Evolutionary conservation across 1,139 yeast genomes (phyloP), one percentile per base, ranked within the genome.

Genomic region (Diutina sp.): DNA sequence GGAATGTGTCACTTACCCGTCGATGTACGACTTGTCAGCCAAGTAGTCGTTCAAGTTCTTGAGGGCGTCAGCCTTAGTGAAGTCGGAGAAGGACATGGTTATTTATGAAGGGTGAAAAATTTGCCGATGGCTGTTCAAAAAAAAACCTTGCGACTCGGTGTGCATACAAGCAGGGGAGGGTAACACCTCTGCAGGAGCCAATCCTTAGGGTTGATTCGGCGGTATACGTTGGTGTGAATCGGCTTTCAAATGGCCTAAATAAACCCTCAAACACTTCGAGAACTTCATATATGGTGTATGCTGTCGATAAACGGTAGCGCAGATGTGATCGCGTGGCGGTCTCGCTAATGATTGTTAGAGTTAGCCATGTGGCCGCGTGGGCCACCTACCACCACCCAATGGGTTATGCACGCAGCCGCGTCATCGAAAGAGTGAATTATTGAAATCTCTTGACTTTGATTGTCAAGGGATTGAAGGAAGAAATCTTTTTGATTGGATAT

Each of bases 21-120:
- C 93, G 68, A 90, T 72, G 87, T 90, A 90, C 65, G 95, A 87
- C 82, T 90, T 88, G 78, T 87, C 91, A 75, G 86, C 89, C 77
- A 91, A 85, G 82, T 82, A 85, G 67, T 81, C 80, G 88, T 90
- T 85, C 73, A 91, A 87, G 72, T 90, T 79, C 75, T 87, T 79
- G 72, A 91, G 77, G 72, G 97, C 80, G 77, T 85, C 90, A 68
- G 82, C 79, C 75, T 84, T 85, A 65, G 90, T 81, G 82, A 85
- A 85, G 72, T 85, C 90, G 62, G 90, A 72, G 81, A 80, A 85
- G 70, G 91, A 83, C 91, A 86, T 85, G 21, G 44, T 50, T 50
- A 32, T 50, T 8, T 50, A 50, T 30, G 46, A 18, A 44, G 18
- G 53, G 59, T 67, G 56, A 51, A 35, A 51, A 35, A 12, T 35